Percentiles rank a stretch among this genome's conserved stretches.
Evolutionary conservation across 306 rosid species (phyloP).

Genomic region (Mimosa pudica): DNA sequence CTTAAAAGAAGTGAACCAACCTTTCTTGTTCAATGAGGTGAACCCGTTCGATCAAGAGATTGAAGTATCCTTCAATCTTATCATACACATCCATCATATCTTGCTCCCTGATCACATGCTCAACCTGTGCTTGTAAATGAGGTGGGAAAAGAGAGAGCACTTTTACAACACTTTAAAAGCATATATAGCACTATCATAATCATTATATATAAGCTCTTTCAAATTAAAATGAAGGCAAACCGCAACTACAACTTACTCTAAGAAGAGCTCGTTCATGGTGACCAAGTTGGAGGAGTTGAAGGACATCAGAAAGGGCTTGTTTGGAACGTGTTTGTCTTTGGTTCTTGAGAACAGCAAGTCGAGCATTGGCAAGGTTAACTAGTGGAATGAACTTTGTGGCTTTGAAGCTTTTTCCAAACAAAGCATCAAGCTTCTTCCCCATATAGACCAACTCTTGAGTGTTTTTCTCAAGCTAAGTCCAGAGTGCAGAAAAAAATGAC

Average conservation of each 20-base stretch:
- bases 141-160: background rate
- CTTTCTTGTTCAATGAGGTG: slow-evolving; percentile 78
- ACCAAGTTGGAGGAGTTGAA: slow-evolving; percentile 73
- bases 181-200: background rate
- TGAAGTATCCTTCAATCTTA: slow-evolving; percentile 70
- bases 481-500: background rate
- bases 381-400: slow-evolving; percentile 59
- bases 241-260: slow-evolving; percentile 50
- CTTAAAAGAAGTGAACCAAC: slow-evolving; percentile 38
- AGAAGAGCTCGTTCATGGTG: slow-evolving; percentile 79
- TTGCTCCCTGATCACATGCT: slow-evolving; percentile 82
- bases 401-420: slow-evolving; percentile 66
- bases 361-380: slow-evolving; percentile 66
- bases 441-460: slow-evolving; percentile 25
- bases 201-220: background rate
- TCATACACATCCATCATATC: slow-evolving; percentile 73
- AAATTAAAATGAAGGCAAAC: background rate
- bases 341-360: slow-evolving; percentile 67
- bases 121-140: slow-evolving; percentile 49
- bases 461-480: background rate
- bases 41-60: slow-evolving; percentile 69
- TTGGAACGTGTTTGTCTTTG: slow-evolving; percentile 60
- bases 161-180: background rate
- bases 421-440: slow-evolving; percentile 78
- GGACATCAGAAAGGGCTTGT: slow-evolving; percentile 67